Conservation (phyloP, 257 asterid species). For the Nicotiana attenuata region DNA sequence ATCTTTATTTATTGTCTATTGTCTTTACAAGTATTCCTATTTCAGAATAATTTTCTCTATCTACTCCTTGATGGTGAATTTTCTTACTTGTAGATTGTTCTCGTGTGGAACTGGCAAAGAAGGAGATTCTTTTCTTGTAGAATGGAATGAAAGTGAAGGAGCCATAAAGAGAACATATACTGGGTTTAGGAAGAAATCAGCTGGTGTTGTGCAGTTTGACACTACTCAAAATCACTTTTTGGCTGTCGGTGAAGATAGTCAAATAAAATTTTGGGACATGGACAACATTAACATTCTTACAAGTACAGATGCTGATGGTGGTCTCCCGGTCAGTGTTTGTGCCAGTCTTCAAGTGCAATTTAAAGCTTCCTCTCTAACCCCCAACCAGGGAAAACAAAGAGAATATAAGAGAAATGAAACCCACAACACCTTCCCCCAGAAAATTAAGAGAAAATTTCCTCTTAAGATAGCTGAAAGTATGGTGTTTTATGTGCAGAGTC, state of each 20-base stretch:
- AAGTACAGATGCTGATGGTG: constrained; percentile 83
- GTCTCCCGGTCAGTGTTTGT: constrained; percentile 68
- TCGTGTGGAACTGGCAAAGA: constrained; percentile 99
- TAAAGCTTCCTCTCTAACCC: background rate
- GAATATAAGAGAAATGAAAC: background rate
- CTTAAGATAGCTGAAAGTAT: background rate
- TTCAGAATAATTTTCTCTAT: background rate
- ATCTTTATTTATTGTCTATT: background rate
- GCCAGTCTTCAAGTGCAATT: background rate
- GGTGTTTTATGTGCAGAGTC: constrained; percentile 40
- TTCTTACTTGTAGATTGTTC: constrained; percentile 60
- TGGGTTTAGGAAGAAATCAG: constrained; percentile 82
- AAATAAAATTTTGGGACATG: constrained; percentile 99
- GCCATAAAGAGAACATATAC: constrained; percentile 81
- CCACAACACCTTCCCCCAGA: background rate
- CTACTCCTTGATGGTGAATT: constrained; percentile 9
- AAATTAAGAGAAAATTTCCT: background rate
- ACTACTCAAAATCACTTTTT: constrained; percentile 88
- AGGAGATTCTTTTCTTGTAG: constrained; percentile 92
- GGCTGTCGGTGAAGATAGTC: constrained; percentile 95
- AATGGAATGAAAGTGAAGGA: constrained; percentile 99
- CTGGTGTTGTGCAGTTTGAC: constrained; percentile 84
- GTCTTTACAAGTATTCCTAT: background rate
- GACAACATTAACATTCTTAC: constrained; percentile 61
- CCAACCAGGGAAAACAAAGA: background rate